phyloP scores from a whole-genome alignment of 2,329 filamentous ascomycete species.

The Blastomyces gilchristii region DNA sequence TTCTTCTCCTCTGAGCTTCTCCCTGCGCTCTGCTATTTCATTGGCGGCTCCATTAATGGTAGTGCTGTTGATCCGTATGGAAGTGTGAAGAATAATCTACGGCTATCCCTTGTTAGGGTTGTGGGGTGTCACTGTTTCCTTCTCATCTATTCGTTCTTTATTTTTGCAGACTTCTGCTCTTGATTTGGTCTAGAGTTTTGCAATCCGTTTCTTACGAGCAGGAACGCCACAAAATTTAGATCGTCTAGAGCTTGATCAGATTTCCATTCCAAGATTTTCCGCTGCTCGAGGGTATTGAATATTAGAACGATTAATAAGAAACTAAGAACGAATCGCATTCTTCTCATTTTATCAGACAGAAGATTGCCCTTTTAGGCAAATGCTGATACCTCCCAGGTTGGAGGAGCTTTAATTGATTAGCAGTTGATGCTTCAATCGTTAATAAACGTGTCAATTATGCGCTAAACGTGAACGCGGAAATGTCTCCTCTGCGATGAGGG shows the following conservation, averaged over 20 bases:
- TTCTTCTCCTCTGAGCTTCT: background rate
- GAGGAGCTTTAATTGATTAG: background rate
- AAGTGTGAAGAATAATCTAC: background rate
- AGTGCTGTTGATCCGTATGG: background rate
- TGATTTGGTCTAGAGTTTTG: background rate
- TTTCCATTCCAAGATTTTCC: background rate
- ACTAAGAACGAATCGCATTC: background rate
- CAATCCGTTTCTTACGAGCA: background rate
- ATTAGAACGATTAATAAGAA: background rate
- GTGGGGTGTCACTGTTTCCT: background rate
- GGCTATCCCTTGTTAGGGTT: background rate
- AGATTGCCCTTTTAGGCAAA: conserved; percentile 1
- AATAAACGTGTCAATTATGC: background rate
- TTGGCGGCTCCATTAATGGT: background rate
- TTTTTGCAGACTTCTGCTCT: background rate
- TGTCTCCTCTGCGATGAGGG: background rate
- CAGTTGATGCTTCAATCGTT: background rate
- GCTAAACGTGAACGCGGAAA: background rate
- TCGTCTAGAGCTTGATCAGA: background rate
- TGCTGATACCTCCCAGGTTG: background rate
- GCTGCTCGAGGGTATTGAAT: background rate
- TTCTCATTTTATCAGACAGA: background rate
- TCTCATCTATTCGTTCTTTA: background rate
- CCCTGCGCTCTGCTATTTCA: background rate
- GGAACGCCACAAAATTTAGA: background rate